Conservation (phyloP, 2,329 filamentous ascomycete species). For the Pseudocercospora fuligena region DNA sequence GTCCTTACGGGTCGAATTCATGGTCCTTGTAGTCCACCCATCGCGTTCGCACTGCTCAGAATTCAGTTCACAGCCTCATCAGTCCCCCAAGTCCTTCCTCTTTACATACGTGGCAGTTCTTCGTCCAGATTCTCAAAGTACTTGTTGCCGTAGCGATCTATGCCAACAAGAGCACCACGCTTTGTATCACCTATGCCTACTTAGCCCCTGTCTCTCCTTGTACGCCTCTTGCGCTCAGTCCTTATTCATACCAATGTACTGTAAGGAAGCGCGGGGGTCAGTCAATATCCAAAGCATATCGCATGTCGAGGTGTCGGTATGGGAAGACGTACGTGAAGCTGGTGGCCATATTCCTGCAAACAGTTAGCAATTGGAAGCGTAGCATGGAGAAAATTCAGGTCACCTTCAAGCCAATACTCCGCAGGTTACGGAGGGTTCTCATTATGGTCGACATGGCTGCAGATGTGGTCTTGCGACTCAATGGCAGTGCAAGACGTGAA, state of each 20-base stretch:
- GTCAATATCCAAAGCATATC: conserved; percentile 12
- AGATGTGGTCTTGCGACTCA: conserved; percentile 38
- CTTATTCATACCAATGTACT: conserved; percentile 44
- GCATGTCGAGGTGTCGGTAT: conserved; percentile 19
- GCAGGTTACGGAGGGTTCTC: conserved; percentile 84
- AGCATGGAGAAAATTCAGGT: background rate
- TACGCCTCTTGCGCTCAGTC: background rate
- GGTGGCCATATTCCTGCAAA: conserved; percentile 81
- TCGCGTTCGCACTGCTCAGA: conserved; percentile 76
- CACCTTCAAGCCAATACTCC: conserved; percentile 88
- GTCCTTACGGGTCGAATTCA: conserved; percentile 74
- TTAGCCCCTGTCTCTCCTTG: conserved; percentile 35
- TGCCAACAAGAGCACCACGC: conserved; percentile 81
- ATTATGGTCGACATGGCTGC: conserved; percentile 82
- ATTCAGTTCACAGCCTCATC: conserved; percentile 6
- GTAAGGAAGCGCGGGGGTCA: conserved; percentile 22
- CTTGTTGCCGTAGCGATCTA: conserved; percentile 94
- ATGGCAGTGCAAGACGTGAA: conserved; percentile 3
- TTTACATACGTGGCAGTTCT: conserved; percentile 80
- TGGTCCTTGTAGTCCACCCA: conserved; percentile 97
- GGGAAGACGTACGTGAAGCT: conserved; percentile 77
- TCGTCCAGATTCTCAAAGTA: conserved; percentile 91
- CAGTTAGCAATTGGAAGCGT: conserved; percentile 38
- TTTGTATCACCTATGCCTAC: conserved; percentile 83
- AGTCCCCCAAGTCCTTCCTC: conserved; percentile 52